phyloP scores from a whole-genome alignment of 345 rosid genomes.

The Eucalyptus caleyi region DNA sequence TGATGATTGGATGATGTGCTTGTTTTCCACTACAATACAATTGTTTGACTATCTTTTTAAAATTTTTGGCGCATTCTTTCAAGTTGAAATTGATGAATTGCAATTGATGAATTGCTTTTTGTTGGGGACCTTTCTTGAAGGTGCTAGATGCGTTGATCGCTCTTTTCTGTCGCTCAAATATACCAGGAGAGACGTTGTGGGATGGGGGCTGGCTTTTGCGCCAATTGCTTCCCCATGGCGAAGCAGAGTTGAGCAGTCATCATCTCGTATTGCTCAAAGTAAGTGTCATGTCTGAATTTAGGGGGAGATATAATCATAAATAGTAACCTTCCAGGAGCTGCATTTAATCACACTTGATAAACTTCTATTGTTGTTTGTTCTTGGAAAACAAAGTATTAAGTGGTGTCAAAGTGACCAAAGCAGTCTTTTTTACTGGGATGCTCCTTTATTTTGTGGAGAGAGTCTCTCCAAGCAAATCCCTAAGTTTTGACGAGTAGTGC shows the following conservation, averaged over 20 bases:
- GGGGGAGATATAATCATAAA: neutral
- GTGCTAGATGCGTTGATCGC: constrained; percentile 84
- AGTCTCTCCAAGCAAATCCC: neutral
- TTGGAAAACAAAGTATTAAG: neutral
- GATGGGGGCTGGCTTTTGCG: constrained; percentile 98
- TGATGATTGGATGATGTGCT: neutral
- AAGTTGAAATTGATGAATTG: neutral
- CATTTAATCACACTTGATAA: neutral
- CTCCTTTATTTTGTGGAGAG: neutral
- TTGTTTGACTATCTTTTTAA: neutral
- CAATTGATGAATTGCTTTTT: neutral
- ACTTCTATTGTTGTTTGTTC: neutral
- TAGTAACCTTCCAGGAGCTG: neutral
- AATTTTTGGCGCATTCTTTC: neutral
- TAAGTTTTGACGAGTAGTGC: neutral
- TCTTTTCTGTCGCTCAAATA: constrained; percentile 76
- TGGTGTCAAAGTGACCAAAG: neutral
- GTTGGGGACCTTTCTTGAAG: constrained; percentile 17
- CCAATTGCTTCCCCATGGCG: constrained; percentile 84
- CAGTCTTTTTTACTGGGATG: neutral
- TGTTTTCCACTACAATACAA: neutral
- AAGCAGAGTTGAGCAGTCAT: constrained; percentile 68
- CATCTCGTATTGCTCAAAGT: constrained; percentile 73
- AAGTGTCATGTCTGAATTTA: neutral
- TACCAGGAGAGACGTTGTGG: constrained; percentile 92